These are phyloP conservation scores for Gracilariopsis chorda DNA, from an alignment of 23 red algal species.

Conservation along the genomic window DNA sequence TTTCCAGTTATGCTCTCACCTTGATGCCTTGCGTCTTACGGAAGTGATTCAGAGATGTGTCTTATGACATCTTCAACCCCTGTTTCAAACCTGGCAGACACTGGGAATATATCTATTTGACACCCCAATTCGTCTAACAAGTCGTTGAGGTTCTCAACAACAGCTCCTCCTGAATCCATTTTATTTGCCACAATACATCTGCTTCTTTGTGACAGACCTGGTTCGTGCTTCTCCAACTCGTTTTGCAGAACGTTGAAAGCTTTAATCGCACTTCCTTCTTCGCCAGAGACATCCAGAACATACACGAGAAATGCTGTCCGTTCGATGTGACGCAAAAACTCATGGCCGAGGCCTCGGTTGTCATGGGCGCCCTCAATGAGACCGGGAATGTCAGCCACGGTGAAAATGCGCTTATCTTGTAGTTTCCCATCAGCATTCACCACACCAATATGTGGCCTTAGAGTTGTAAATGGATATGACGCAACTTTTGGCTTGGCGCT, in stretches of 20 bases:
- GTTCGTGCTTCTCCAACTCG: conserved; percentile 77
- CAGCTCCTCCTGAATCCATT: conserved; percentile 62
- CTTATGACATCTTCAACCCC: conserved; percentile 33
- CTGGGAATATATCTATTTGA: conserved; percentile 32
- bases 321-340: conserved; percentile 88
- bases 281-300: conserved; percentile 69
- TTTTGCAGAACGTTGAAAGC: conserved; percentile 60
- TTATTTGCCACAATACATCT: conserved; percentile 80
- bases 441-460: conserved; percentile 76
- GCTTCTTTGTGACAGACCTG: conserved; percentile 37
- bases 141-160: background rate
- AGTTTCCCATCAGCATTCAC: conserved; percentile 29
- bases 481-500: conserved; percentile 78
- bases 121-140: conserved; percentile 13
- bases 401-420: conserved; percentile 37
- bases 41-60: background rate
- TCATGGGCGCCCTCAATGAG: conserved; percentile 72
- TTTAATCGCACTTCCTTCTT: background rate
- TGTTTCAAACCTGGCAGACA: conserved; percentile 19
- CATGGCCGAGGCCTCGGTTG: conserved; percentile 82
- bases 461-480: conserved; percentile 87
- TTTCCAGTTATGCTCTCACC: too few relatives aligned
- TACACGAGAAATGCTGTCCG: conserved; percentile 75
- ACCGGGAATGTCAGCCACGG: conserved; percentile 88
- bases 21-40: background rate